phyloP scores from a whole-genome alignment of 805 yeast genomes.

The Yamadazyma akitaensis region DNA sequence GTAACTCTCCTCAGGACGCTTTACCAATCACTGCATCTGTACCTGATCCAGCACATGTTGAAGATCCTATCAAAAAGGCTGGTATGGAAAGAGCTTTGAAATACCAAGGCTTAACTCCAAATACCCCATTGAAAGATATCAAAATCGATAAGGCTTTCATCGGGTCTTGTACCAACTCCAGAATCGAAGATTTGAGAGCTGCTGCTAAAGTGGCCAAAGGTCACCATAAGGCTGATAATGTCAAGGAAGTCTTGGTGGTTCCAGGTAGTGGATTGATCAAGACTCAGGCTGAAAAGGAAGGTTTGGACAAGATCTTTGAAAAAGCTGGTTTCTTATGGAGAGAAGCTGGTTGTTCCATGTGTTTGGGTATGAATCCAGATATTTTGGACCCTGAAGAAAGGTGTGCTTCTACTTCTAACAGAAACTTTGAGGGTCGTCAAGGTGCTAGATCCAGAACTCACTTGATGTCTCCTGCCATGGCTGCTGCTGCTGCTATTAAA shows the following conservation, averaged over 20 bases:
- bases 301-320: slow-evolving; percentile 83
- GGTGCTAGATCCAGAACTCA: slow-evolving; percentile 96
- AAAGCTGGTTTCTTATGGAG: slow-evolving; percentile 98
- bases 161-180: slow-evolving; percentile 97
- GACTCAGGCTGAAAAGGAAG: slow-evolving; percentile 91
- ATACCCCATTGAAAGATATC: slow-evolving; percentile 73
- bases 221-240: slow-evolving; percentile 75
- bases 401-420: slow-evolving; percentile 97
- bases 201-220: slow-evolving; percentile 95
- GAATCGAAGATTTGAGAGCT: slow-evolving; percentile 94
- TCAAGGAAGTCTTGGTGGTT: slow-evolving; percentile 83
- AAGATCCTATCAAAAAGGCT: slow-evolving; percentile 69
- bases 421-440: slow-evolving; percentile 99
- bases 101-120: slow-evolving; percentile 88
- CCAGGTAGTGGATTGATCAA: slow-evolving; percentile 98
- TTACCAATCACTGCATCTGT: slow-evolving; percentile 86
- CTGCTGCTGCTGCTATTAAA: slow-evolving; percentile 94
- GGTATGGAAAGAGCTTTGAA: slow-evolving; percentile 89
- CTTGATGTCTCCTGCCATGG: slow-evolving; percentile 98
- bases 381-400: slow-evolving; percentile 92
- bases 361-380: slow-evolving; percentile 99
- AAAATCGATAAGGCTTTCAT: slow-evolving; percentile 90
- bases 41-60: slow-evolving; percentile 78
- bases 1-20: slow-evolving; percentile 99
- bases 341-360: slow-evolving; percentile 99